Evolutionary conservation across 2,329 filamentous ascomycete species (phyloP), one percentile per base, ranked within the genome.

Genomic region (Curvularia eragrostidis): DNA sequence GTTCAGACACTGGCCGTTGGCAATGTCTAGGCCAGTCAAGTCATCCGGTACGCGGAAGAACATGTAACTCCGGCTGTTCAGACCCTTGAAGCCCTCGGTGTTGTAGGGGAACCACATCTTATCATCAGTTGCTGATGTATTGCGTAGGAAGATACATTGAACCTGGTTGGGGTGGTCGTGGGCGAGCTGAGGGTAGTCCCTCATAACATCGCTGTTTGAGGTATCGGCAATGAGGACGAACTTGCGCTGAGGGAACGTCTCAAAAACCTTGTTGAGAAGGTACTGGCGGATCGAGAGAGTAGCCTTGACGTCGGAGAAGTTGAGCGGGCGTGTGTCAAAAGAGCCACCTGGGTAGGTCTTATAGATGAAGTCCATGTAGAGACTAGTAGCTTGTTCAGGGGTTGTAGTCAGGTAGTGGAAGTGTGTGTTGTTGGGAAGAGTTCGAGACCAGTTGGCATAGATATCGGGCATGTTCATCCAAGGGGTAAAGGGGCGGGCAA

Each of bases 381-480:
- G 89, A 41, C 90, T 82, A 0, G 90, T 91, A 4, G 87, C 83
- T 73, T 93, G 90, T 76, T 93, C 90, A 0, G 90, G 90, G 0
- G 90, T 91, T 0, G 90, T 93, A 0, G 90, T 93, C 19, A 93
- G 81, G 77, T 93, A 93, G 77, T 93, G 90, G 80, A 93, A 93
- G 73, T 93, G 90, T 61, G 88, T 81, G 57, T 64, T 64, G 68
- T 91, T 83, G 0, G 85, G 83, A 13, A 91, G 80, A 21, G 82
- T 85, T n/a, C 78, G 77, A 1, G 84, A 87, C 89, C 90, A 93
- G 69, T 91, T 91, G 63, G 87, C 85, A 73, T 91, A 93, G 64
- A 93, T 88, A 2, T 87, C 82, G 0, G 90, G 90, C 91, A 93
- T 93, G 76, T 93, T 89, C 81, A 89, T 81, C 90, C 90, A 93